Conservation (phyloP, 257 asterid species). For the Solanum corneliomulleri region DNA sequence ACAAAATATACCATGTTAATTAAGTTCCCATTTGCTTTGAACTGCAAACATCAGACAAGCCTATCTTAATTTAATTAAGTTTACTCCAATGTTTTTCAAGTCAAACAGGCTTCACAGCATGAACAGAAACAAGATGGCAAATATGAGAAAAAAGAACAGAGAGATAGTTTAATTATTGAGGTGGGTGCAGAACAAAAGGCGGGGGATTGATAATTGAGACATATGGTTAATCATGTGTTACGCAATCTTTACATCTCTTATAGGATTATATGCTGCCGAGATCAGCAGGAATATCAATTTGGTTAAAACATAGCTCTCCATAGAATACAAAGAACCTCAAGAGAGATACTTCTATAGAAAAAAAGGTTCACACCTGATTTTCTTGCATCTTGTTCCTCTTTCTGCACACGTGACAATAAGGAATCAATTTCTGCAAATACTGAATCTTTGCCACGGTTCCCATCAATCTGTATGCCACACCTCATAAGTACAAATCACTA, state of each 20-base stretch:
- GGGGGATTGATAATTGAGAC: not conserved
- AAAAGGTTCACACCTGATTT: constrained; percentile 19
- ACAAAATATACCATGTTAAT: not conserved
- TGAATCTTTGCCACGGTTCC: constrained; percentile 59
- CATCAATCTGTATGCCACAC: constrained; percentile 51
- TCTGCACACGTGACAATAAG: constrained; percentile 34
- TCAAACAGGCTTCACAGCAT: not conserved
- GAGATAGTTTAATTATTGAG: not conserved
- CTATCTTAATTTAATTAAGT: not conserved
- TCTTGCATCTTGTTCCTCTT: constrained; percentile 35
- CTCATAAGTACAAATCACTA: not conserved
- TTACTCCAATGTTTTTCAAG: not conserved
- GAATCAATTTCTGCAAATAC: constrained; percentile 63
- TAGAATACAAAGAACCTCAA: not conserved
- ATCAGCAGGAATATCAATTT: not conserved
- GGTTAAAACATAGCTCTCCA: not conserved
- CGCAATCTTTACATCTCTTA: not conserved
- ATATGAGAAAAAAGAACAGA: not conserved
- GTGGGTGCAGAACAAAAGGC: not conserved
- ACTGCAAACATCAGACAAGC: not conserved
- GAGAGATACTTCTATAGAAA: not conserved
- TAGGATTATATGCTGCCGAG: not conserved
- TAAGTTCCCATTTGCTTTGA: not conserved
- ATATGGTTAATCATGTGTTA: not conserved
- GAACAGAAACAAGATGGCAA: not conserved